Percentiles rank a stretch among this genome's conserved stretches.
phyloP scores from a whole-genome alignment of 495 filamentous ascomycete genomes.

The Hapsidospora chrysogenum region DNA sequence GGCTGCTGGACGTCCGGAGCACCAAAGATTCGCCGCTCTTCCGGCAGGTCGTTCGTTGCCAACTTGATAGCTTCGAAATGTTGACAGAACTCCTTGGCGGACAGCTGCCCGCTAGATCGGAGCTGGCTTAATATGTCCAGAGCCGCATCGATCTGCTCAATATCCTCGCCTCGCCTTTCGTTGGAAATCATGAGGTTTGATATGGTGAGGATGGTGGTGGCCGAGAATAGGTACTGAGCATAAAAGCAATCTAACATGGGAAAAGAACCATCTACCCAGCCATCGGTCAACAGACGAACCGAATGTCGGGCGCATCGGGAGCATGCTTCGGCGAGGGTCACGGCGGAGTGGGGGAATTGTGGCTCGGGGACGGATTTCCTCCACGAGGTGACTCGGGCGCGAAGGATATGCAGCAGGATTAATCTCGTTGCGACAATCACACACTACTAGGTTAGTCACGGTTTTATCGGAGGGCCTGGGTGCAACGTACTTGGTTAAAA shows the following conservation, averaged over 20 bases:
- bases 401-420: not conserved
- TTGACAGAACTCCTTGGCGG: not conserved
- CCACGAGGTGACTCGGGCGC: not conserved
- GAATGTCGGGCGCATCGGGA: slow-evolving; percentile 28
- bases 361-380: not conserved
- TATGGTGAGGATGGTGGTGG: slow-evolving; percentile 23
- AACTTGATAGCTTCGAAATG: not conserved
- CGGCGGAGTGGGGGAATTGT: slow-evolving; percentile 11
- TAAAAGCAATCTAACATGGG: slow-evolving; percentile 29
- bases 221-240: slow-evolving; percentile 29
- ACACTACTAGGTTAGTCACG: not conserved
- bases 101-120: not conserved
- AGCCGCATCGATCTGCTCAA: too few relatives aligned
- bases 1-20: too few relatives aligned
- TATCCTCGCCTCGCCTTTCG: too few relatives aligned
- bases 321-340: slow-evolving; percentile 27
- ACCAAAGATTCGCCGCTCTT: too few relatives aligned
- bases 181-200: slow-evolving; percentile 12
- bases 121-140: too few relatives aligned
- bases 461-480: not conserved
- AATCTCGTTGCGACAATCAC: not conserved
- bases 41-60: not conserved
- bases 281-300: slow-evolving; percentile 23
- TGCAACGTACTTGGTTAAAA: not conserved
- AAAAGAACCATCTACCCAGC: slow-evolving; percentile 28